Percentiles rank a stretch among this genome's conserved stretches.
Conservation (phyloP, 179 eudicot genomes). For the Silene vulgaris region DNA sequence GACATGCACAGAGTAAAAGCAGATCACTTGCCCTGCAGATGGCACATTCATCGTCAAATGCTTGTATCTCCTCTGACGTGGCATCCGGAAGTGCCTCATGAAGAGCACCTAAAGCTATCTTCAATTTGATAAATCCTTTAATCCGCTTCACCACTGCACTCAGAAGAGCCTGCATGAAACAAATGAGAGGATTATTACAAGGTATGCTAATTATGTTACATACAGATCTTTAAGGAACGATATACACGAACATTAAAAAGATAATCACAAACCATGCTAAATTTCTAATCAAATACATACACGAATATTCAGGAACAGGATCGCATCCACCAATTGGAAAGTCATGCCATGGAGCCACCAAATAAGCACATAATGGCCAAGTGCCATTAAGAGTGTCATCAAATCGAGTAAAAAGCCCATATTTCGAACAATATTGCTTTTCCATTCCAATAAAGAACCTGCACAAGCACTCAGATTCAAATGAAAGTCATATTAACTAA, state of each 20-base stretch:
- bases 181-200: constrained; percentile 16
- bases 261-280: not conserved
- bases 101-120: constrained; percentile 72
- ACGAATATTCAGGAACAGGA: constrained; percentile 84
- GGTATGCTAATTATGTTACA: constrained; percentile 8
- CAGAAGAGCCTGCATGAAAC: constrained; percentile 56
- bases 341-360: constrained; percentile 99
- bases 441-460: constrained; percentile 94
- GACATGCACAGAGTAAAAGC: constrained; percentile 4
- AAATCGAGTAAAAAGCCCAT: constrained; percentile 79
- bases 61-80: constrained; percentile 69
- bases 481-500: not conserved
- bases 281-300: constrained; percentile 38
- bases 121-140: constrained; percentile 72
- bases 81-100: constrained; percentile 99
- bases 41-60: constrained; percentile 94
- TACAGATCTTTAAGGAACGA: constrained; percentile 1
- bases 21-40: constrained; percentile 73
- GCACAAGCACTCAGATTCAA: constrained; percentile 26
- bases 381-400: constrained; percentile 92
- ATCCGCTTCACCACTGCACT: constrained; percentile 66
- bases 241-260: not conserved
- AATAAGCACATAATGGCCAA: constrained; percentile 84
- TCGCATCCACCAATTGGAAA: constrained; percentile 83
- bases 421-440: constrained; percentile 71